Base-by-base conservation (phyloP, 1,284 basidiomycete species). In the Phylloboletellus chloephorus region DNA sequence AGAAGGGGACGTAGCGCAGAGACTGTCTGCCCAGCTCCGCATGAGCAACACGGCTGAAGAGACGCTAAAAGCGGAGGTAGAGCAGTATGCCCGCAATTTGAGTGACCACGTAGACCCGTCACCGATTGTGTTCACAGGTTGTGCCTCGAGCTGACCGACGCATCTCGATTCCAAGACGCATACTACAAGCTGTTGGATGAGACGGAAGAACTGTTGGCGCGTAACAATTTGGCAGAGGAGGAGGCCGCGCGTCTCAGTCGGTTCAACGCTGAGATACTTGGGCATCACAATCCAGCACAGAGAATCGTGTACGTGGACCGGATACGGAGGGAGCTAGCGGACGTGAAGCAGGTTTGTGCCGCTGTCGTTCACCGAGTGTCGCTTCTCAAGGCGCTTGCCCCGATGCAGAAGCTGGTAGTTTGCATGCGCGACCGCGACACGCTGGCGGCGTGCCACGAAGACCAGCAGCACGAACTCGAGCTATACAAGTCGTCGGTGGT, bases 181-280 rank as follows among this genome's bases (percentile, higher is more conserved):
- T 88, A 86, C 56, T 68, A 71, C 44, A 65, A 63, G 31, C 65
- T 88, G 10, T 64, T 75, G 12, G 74, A 82, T 9, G 75, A 86
- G 54, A 74, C 86, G 29, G 73, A 71, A 19, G 66, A 70, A 2
- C 69, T 88, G 11, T 61, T 83, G 17, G 71, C 78, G 10, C 71
- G 79, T n/a, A 86, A 86, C 45, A 70, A 78, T 26, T 66, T 88
- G 25, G 86, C 83, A 7, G 82, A 88, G 53, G 77, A 78, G 25
- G 85, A 88, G 55, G 76, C 82, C 0, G 63, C 72, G 29, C 68
- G 68, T 12, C 68, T 88, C 23, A 79, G 81, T 56, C 73, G 68
- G 53, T 82, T 86, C 65, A 88, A 88, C 48, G 84, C 84, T 1
- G 76, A 87, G 56, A 85, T 88, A 41, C 61, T 88, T 13, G 74